These are phyloP conservation scores for Backusella liffmaniae DNA, from an alignment of 192 early-diverging fungal species.

Conservation along the genomic window DNA sequence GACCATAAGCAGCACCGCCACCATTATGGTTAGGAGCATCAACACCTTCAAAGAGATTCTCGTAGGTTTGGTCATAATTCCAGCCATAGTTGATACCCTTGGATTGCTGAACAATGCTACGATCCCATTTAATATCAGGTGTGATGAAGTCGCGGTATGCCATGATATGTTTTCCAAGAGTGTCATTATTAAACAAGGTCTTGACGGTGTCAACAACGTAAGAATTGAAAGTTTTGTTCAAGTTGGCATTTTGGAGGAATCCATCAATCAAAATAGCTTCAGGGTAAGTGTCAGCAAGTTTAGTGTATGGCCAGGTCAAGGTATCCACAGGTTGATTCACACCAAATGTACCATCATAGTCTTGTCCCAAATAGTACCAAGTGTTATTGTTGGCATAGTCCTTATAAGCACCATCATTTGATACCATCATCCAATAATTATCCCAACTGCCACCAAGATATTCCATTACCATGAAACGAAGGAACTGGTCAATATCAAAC, in stretches of 20 bases:
- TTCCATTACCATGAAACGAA: conserved; percentile 51
- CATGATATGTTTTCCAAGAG: conserved; percentile 36
- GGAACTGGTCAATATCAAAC: conserved; percentile 41
- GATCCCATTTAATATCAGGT: conserved; percentile 51
- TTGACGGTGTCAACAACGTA: conserved; percentile 42
- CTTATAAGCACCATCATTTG: conserved; percentile 45
- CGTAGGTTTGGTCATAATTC: conserved; percentile 29
- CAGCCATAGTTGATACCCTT: conserved; percentile 45
- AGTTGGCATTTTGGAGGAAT: conserved; percentile 38
- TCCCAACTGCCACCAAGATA: conserved; percentile 49
- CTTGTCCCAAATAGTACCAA: conserved; percentile 47
- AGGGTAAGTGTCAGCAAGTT: conserved; percentile 29
- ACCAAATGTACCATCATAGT: conserved; percentile 51
- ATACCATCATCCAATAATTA: conserved; percentile 45
- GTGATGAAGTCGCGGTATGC: conserved; percentile 41
- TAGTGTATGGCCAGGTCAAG: conserved; percentile 36
- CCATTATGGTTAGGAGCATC: conserved; percentile 7
- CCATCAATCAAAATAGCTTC: conserved; percentile 43
- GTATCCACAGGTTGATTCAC: conserved; percentile 29
- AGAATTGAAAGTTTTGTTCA: conserved; percentile 36
- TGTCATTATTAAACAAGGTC: conserved; percentile 44
- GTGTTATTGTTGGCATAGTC: conserved; percentile 30
- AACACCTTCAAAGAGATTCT: conserved; percentile 36
- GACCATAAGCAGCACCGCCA: conserved; percentile 40
- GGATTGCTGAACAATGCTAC: conserved; percentile 41